Evolutionary conservation across 257 asterid species (phyloP).

Genomic region (Nicotiana tabacum): DNA sequence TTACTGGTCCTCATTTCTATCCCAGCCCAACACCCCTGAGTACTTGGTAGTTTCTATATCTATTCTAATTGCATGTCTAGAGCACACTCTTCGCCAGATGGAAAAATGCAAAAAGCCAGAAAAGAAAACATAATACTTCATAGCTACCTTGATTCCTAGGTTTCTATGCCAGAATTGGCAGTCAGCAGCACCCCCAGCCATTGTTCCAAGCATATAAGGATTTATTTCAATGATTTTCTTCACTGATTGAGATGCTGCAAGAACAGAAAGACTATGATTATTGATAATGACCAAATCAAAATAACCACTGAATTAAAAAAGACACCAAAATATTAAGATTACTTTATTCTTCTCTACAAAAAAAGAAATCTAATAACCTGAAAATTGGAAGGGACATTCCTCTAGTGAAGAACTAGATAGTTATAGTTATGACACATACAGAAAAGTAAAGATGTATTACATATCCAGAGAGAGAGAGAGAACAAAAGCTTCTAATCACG

Average conservation of each 20-base stretch:
- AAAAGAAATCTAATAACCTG: background rate
- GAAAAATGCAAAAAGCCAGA: background rate
- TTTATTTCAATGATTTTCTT: slow-evolving; percentile 83
- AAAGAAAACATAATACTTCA: background rate
- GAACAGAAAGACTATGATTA: background rate
- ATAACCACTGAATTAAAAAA: background rate
- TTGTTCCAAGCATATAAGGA: slow-evolving; percentile 87
- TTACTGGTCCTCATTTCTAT: too few relatives aligned
- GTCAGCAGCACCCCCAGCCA: slow-evolving; percentile 97
- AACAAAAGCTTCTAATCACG: background rate
- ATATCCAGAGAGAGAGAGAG: background rate
- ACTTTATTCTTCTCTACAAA: background rate
- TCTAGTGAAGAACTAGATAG: background rate
- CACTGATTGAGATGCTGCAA: slow-evolving; percentile 77
- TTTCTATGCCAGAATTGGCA: slow-evolving; percentile 93
- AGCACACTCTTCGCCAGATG: background rate
- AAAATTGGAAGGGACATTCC: background rate
- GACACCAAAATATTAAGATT: background rate
- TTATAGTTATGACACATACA: background rate
- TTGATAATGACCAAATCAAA: background rate
- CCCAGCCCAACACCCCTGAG: background rate
- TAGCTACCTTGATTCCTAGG: slow-evolving; percentile 62
- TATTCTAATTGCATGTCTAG: background rate
- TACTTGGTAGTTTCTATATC: background rate
- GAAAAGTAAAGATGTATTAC: background rate